Percentiles rank a stretch among this genome's conserved stretches.
phyloP scores from a whole-genome alignment of 179 eudicot genomes.

The Drosera spatulata region DNA sequence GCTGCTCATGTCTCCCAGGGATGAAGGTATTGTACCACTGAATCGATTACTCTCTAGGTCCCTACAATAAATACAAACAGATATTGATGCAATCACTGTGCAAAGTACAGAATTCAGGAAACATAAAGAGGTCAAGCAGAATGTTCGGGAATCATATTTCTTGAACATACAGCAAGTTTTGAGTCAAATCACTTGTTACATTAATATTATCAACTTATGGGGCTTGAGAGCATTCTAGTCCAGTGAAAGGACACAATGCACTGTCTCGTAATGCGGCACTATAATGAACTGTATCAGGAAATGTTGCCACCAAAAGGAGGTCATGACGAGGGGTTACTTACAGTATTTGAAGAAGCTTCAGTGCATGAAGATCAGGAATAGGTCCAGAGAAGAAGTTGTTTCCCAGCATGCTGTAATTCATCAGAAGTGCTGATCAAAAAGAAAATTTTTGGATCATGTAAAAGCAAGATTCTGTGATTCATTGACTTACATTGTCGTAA shows the following conservation, averaged over 20 bases:
- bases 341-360: conserved; percentile 51
- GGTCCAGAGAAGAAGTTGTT: conserved; percentile 61
- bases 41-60: conserved; percentile 65
- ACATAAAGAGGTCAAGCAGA: not conserved
- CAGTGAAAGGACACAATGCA: too few relatives aligned
- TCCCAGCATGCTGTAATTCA: conserved; percentile 56
- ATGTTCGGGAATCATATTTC: not conserved
- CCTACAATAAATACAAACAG: conserved; percentile 24
- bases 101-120: not conserved
- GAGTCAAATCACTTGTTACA: not conserved
- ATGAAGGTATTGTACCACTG: conserved; percentile 69
- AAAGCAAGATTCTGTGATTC: conserved; percentile 4
- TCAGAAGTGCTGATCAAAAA: conserved; percentile 12
- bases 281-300: too few relatives aligned
- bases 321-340: conserved; percentile 19
- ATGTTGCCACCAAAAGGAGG: too few relatives aligned
- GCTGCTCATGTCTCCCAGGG: conserved; percentile 50
- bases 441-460: not conserved
- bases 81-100: not conserved
- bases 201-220: too few relatives aligned
- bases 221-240: too few relatives aligned
- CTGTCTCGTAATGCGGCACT: too few relatives aligned
- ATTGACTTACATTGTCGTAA: conserved; percentile 52
- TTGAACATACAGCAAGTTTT: not conserved
- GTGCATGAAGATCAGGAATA: conserved; percentile 52